Base-by-base conservation (phyloP, 208 protist genomes). In the Herpetomonas tarakana region DNA sequence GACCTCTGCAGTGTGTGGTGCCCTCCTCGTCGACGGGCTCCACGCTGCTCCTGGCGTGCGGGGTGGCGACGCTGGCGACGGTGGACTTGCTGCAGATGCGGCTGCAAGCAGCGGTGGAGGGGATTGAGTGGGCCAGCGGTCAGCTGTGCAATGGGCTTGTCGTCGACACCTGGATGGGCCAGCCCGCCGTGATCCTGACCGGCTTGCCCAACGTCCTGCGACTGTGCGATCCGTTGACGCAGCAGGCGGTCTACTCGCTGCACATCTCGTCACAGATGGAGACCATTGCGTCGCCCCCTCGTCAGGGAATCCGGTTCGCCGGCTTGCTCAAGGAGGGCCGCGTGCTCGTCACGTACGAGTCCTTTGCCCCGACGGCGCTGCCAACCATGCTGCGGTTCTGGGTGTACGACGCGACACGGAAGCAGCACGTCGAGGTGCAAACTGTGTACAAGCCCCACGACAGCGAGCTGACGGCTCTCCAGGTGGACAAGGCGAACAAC, bases 251-350 rank as follows among this genome's bases (percentile, higher is more conserved):
- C 52, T 94, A 94, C 73, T 91, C 88, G 0, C 76, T 94, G 31
- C 88, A 94, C 60, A 76, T 94, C n/a, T 90, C 80, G 18, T 85
- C 84, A 25, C 84, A 92, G 71, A 86, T 91, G 83, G 88, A 94
- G 60, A 88, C 83, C 4, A 64, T 92, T 39, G 72, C 88, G 2
- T 76, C 22, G 38, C 76, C 78, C 9, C 88, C 84, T 2, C 76
- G 75, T 14, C 76, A 89, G 47, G 88, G 88, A n/a, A 92, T 94
- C 57, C 77, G 78, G 65, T 79, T 88, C 38, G 84, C 83, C 11
- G 88, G 84, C 16, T 28, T 90, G 51, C 62, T 94, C 25, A 71
- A 75, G 25, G 80, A 83, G 25, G 78, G 83, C 39, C 74, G 74
- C 35, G 67, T 74, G 0, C 74, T 94, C 26, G 83, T 94, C 46